Base-by-base conservation (phyloP, 495 filamentous ascomycete species). In the Pyrenopolyporus hunteri region DNA sequence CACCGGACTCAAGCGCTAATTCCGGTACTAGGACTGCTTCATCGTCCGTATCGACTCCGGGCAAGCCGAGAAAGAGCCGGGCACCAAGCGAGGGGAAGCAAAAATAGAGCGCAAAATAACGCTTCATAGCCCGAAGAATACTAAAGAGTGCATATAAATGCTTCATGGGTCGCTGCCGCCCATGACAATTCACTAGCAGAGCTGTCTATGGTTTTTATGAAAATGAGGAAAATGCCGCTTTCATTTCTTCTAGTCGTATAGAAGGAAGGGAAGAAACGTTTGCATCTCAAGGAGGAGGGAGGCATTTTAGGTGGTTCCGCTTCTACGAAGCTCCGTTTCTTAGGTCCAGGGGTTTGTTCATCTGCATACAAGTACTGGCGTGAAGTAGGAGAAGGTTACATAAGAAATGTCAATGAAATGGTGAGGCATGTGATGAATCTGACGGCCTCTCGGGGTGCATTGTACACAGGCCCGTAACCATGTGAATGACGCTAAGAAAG, bases 11-110 rank as follows among this genome's bases (percentile, higher is more conserved):
- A 10, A 43, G 32, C 26, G 42, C 44, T 9, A 20, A 42, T 11
- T 37, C 59, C 9, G 29, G 36, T 11, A 13, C 7, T 7, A 17
- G 47, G 1, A 19, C 14, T 7, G 2, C 62, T 39, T 17, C 39
- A 19, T 45, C 53, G 4, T 55, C 68, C 2, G 23, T 25, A 8
- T 55, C 54, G 4, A 43, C 49, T 8, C 53, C 64, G 4, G 54
- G 54, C 5, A 68, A 59, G 26, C 55, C 61, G 28, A 68, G 58
- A 46, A 44, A 58, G 46, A 61, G 63, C 39, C 63, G 69, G 19
- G 63, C 63, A 6, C 63, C 69, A 11, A 68, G 69, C 23, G 66
- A 69, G 1, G 67, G 51, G 1, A 72, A 63, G 33, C 54, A 61
- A 36, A 72, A 70, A 32, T 61, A 64, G 57, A 54, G 61, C 26